Percentiles rank a stretch among this genome's conserved stretches.
phyloP scores from a whole-genome alignment of 108 stramenopile genomes.

The Hondaea fermentalgiana region DNA sequence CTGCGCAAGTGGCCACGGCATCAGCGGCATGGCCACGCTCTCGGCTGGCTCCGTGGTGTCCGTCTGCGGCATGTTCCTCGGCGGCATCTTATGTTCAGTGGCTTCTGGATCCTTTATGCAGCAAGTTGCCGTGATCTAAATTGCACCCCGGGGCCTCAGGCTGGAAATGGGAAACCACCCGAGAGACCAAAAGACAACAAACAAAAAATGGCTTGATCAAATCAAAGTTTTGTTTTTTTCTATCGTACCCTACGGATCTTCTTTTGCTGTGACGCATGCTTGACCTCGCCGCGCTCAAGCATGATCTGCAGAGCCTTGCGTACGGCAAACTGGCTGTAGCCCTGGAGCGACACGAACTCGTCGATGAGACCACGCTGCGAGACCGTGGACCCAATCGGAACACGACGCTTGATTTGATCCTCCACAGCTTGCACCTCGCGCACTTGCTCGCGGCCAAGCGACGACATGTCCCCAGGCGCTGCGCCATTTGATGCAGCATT shows the following conservation, averaged over 20 bases:
- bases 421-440: constrained; percentile 17
- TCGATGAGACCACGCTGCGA: not conserved
- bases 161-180: no score
- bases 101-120: not conserved
- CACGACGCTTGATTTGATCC: constrained; percentile 17
- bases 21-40: not conserved
- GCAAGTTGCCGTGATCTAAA: not conserved
- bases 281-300: constrained; percentile 28
- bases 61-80: not conserved
- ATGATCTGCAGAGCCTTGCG: constrained; percentile 12
- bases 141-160: no score
- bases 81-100: not conserved
- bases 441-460: constrained; percentile 25
- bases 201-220: no score
- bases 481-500: constrained; percentile 71
- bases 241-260: constrained; percentile 14
- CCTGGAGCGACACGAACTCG: constrained; percentile 22
- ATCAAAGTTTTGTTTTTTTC: no score
- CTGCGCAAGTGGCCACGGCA: constrained; percentile 16
- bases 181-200: no score
- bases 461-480: constrained; percentile 17
- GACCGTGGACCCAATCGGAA: constrained; percentile 6
- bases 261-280: constrained; percentile 22
- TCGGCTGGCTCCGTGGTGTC: not conserved
- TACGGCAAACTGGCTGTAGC: constrained; percentile 19